Evolutionary conservation across 1,139 yeast genomes (phyloP), one percentile per base, ranked within the genome.

Genomic region (Fermentozyma sake): DNA sequence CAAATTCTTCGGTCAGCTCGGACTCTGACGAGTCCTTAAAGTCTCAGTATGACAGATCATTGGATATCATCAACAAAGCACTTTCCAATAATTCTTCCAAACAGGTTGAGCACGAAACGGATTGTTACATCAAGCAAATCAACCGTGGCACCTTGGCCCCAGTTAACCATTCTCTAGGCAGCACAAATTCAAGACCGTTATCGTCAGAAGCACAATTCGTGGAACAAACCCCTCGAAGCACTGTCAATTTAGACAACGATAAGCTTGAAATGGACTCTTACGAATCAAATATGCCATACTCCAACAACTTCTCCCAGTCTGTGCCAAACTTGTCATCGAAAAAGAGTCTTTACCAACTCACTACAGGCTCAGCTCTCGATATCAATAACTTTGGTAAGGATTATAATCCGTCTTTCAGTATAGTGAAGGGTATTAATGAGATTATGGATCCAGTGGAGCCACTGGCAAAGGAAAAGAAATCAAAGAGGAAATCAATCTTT

Each of bases 311-410:
- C n/a, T n/a, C n/a, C n/a, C n/a, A n/a, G 8, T 24, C 27, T 5
- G 27, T 24, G 4, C 27, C 27, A 11, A 20, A 24, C 14, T 19
- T 24, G 22, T 16, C 12, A n/a, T 9, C 16, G 12, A 20, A 4
- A 16, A 23, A 12, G 21, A 23, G 24, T 14, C 24, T 59, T 12
- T 61, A 53, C 34, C 47, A 50, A 29, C 42, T 58, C 25, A 44
- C 62, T n/a, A 42, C 58, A 24, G 68, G 69, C 2, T 65, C 72
- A 13, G 62, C 59, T 6, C 45, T 67, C 28, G 69, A 66, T 43
- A 52, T 67, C 24, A 39, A 55, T 12, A 61, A 62, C 33, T 67
- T 67, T 42, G 73, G 73, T n/a, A 54, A 55, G 31, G 47, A 38
- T 29, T 47, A 64, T 39, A 55, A 55, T 31, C 73, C 73, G n/a